Conservation (phyloP, 257 asterid species). For the Euphrasia confusa region DNA sequence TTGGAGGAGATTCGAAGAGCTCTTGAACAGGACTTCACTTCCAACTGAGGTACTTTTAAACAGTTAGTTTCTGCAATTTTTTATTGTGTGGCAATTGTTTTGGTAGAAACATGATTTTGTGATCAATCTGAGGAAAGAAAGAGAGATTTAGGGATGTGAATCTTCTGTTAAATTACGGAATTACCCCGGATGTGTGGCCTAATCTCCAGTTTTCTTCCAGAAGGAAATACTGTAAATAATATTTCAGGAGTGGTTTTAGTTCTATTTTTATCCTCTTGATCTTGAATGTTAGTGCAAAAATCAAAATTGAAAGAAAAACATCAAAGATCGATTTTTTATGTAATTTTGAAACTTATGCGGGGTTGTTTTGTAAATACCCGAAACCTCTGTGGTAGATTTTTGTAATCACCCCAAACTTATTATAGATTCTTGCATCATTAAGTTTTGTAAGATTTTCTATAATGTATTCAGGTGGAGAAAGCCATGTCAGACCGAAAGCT, state of each 20-base stretch:
- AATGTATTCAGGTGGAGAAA: constrained; percentile 61
- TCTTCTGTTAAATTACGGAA: not conserved
- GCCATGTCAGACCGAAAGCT: constrained; percentile 56
- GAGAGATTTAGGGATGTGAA: constrained; percentile 6
- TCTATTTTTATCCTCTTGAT: not conserved
- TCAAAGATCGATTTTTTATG: not conserved
- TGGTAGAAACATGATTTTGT: not conserved
- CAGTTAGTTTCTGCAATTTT: not conserved
- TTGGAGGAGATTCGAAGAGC: constrained; percentile 41
- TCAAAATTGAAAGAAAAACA: too few relatives aligned
- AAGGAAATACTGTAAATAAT: too few relatives aligned
- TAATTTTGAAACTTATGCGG: not conserved
- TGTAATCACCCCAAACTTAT: not conserved
- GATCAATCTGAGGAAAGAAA: not conserved
- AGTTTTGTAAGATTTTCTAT: not conserved
- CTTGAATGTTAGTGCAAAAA: not conserved
- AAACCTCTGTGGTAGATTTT: not conserved
- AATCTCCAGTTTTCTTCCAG: not conserved
- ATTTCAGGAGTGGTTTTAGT: not conserved
- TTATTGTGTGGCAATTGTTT: not conserved
- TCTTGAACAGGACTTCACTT: constrained; percentile 45
- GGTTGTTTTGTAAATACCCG: not conserved
- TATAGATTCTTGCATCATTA: constrained; percentile 9
- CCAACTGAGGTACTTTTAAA: constrained; percentile 47
- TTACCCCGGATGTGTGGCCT: not conserved